Conservation (phyloP, 1,284 basidiomycete genomes). For the Ustilago sp. region DNA sequence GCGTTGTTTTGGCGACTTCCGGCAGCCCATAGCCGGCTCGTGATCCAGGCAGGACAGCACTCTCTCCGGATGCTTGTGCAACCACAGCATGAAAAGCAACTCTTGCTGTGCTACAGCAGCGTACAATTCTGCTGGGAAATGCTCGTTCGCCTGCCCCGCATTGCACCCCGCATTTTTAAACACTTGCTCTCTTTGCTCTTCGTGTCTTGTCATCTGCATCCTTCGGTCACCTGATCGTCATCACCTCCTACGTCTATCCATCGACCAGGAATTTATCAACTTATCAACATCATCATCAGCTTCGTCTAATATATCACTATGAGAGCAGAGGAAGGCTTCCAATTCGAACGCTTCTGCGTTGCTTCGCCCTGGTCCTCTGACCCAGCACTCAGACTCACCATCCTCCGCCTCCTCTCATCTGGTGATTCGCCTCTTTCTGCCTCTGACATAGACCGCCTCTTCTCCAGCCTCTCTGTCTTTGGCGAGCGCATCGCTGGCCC, state of each 20-base stretch:
- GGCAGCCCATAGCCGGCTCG: no score
- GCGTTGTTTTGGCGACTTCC: no score
- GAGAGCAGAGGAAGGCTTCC: constrained; percentile 52
- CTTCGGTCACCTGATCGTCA: background rate
- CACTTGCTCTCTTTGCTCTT: no score
- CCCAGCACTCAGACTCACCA: constrained; percentile 38
- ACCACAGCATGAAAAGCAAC: no score
- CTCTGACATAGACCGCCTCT: constrained; percentile 23
- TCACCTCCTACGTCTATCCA: background rate
- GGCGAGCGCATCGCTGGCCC: constrained; percentile 26
- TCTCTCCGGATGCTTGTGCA: no score
- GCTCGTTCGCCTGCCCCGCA: no score
- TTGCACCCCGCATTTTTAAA: background rate
- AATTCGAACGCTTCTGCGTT: constrained; percentile 47
- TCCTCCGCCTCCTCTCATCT: constrained; percentile 38
- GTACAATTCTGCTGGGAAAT: no score
- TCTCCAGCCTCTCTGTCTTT: constrained; percentile 21
- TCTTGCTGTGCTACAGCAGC: no score
- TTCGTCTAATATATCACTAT: constrained; percentile 5
- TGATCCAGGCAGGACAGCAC: no score
- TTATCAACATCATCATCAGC: no score
- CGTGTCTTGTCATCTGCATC: no score
- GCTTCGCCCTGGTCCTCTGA: constrained; percentile 48
- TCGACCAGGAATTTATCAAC: background rate
- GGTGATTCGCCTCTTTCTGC: constrained; percentile 13